Evolutionary conservation across 495 filamentous ascomycete genomes (phyloP), one percentile per base, ranked within the genome.

Genomic region (Trichoderma asperelloides): DNA sequence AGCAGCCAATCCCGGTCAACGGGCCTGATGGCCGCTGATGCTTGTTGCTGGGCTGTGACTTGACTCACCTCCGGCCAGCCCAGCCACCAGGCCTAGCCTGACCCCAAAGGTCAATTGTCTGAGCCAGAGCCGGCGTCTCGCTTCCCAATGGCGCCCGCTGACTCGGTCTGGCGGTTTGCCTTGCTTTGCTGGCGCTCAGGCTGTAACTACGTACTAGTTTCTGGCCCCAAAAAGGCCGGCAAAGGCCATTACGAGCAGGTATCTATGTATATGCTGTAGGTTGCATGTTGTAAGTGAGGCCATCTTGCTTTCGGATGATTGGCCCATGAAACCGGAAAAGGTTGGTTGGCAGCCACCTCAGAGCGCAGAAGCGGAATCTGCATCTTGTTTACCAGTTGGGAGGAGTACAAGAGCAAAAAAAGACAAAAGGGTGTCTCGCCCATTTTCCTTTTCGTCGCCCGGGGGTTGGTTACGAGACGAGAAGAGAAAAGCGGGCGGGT

Each of bases 251-350:
- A n/a, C n/a, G n/a, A n/a, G n/a, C n/a, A n/a, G n/a, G n/a, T n/a
- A n/a, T n/a, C n/a, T n/a, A n/a, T n/a, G n/a, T n/a, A n/a, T n/a
- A n/a, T n/a, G n/a, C n/a, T n/a, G n/a, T n/a, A n/a, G n/a, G n/a
- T n/a, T n/a, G n/a, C n/a, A n/a, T n/a, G 47, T 51, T n/a, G n/a
- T 23, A n/a, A 51, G 47, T n/a, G 47, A 51, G 47, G 47, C 47
- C 47, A 37, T 37, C 5, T 37, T 37, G 33, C 33, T 37, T 37
- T 8, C 33, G 33, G 33, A 37, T 37, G 33, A 37, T 2, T 3
- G 47, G 47, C 16, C n/a, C 7, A n/a, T n/a, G n/a, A 51, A 45
- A 18, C 13, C 7, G 47, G 47, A 21, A 1, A n/a, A n/a, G 47
- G 16, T 45, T 45, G 41, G 41, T 45, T 45, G 41, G 41, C 41